Evolutionary conservation across 768 basidiomycete genomes (phyloP), one percentile per base, ranked within the genome.

Genomic region (Boletus sp.): DNA sequence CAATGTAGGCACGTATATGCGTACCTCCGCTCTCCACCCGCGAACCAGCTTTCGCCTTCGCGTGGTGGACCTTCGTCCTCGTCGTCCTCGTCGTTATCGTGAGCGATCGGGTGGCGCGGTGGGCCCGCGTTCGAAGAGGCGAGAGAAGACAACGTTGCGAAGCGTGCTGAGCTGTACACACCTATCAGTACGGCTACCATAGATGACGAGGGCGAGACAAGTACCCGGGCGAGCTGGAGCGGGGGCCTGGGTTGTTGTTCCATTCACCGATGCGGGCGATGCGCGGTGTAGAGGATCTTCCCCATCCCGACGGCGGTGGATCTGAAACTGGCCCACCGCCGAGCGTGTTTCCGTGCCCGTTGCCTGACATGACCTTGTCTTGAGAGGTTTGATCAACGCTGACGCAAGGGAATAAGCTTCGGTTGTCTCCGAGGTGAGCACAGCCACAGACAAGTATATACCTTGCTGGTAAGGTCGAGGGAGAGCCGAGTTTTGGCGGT

Each of bases 21-120:
- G 32, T 33, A 90, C 94, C 93, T 94, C 65, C 91, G 77, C 69
- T 96, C 96, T 0, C 96, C 96, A n/a, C 96, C 96, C 4, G 96
- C 87, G 70, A 92, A 98, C 80, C 87, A 90, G 60, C 78, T 85
- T 62, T 90, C 83, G 2, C 77, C 74, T 17, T 79, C 78, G 34
- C 43, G 42, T 1, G 54, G 57, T 6, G 53, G 45, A 1, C 78
- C 77, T 4, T 76, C 76, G 11, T 77, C 79, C 1, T 83, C 83
- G 29, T 82, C 83, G 14, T 80, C 83, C 14, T 80, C 79, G 11
- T 74, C 72, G 7, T 63, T 70, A 59, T 61, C 64, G 39, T 51
- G 63, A n/a, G 61, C 39, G 32, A 58, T 58, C 44, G 64, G 60
- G 0, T 55, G 29, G 7, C 57, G 51, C 3, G 65, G 51, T 2